Base-by-base conservation (phyloP, 805 yeast species). In the Ogataea paraovalis region DNA sequence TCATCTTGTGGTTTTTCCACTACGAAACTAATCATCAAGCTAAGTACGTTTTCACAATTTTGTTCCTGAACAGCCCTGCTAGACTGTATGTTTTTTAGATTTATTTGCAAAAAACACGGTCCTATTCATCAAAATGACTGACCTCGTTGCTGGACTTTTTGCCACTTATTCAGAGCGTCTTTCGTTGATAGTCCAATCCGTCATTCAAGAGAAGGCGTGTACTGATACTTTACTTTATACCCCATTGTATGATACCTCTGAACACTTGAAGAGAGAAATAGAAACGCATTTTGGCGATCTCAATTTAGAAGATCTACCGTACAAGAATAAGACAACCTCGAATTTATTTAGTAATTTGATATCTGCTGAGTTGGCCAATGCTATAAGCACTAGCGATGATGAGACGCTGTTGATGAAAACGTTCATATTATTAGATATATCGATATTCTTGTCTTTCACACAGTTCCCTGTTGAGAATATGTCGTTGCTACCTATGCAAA, bases 401-500 rank as follows among this genome's bases (percentile, higher is more conserved):
- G 48, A 43, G 21, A 8, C n/a, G 5, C 37, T 48, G 10, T 28
- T 55, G 3, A 39, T 44, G 12, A 34, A 36, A n/a, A 12, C 49
- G 5, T 40, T 62, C 3, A 30, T 57, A 2, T 34, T 61, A 1
- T 43, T 63, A 10, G 68, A 64, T 46, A 20, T 60, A 1, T 52
- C 61, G 1, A 57, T 63, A 13, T 41, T 43, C 34, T 25, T 56
- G 2, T 53, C 60, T 1, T 39, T 43, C 38, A 16, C 32, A n/a
- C 53, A 51, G 23, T 47, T 46, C 21, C 22, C 30, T 21, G 42
- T 43, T 5, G 47, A 39, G 9, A 30, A 37, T 30, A 20, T 47
- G 41, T 49, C 49, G 36, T 44, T 53, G 12, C 55, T 46, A 32
- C 61, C 67, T 20, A 62, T 62, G 60, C 63, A 65, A n/a, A 52